Base-by-base conservation (phyloP, 108 stramenopile genomes). In the Aurantiochytrium sp. region DNA sequence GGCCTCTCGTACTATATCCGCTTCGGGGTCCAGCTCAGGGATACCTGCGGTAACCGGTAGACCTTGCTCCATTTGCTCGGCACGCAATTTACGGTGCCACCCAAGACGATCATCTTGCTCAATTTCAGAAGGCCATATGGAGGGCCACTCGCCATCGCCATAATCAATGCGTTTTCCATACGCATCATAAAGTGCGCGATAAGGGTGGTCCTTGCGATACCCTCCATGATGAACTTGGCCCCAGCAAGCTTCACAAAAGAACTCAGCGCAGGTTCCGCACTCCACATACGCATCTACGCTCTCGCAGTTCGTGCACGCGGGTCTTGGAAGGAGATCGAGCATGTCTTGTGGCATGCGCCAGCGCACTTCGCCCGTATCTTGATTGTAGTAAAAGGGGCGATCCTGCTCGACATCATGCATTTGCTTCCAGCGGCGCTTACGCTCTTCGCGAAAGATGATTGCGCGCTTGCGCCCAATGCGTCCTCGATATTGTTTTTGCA, bases 261-360 rank as follows among this genome's bases (percentile, higher is more conserved):
- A 95, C 72, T 96, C 96, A 23, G 89, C 89, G 87, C 95, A 96
- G 60, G 90, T 89, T 19, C 87, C 88, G 88, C 96, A 96, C 88
- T 96, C 96, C 8, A 93, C 23, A 72, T 91, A 89, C 29, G 96
- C 96, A 73, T 93, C 94, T 59, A 51, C 87, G 18, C 59, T 59
- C n/a, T 90, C 87, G 89, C 96, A 96, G 90, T 96, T 96, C 88
- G 89, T 91, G 89, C 96, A 96, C 5, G 90, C 25, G 12, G 95
- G 96, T n/a, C 91, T 91, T 1, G 93, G 94, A 87, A 96, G 93
- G 76, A 96, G 59, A 49, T 96, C 95, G 44, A 96, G 94, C 21
- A 96, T 72, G 55, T 94, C 93, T 71, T 96, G 94, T 43, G 96
- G 96, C 60, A 94, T 92, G 60, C 96, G 92, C 95, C 96, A 96